phyloP scores from a whole-genome alignment of 805 yeast species.

The Pichia exigua region DNA sequence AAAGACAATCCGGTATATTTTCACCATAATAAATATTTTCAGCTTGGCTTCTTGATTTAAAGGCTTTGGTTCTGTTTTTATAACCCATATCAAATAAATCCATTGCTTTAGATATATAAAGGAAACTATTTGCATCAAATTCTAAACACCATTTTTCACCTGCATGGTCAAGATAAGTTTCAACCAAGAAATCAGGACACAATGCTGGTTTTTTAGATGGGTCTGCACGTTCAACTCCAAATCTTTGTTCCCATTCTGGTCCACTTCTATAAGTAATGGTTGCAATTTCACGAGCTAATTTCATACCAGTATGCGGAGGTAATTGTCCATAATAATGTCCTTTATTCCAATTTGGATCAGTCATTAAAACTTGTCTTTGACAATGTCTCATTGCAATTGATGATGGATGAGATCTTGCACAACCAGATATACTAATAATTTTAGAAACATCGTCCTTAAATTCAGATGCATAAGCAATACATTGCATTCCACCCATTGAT shows the following conservation, averaged over 20 bases:
- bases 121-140: constrained; percentile 82
- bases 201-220: constrained; percentile 73
- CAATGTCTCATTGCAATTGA: constrained; percentile 91
- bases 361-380: constrained; percentile 88
- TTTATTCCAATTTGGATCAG: constrained; percentile 91
- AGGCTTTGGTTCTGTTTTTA: constrained; percentile 38
- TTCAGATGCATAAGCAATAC: constrained; percentile 78
- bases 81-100: constrained; percentile 78
- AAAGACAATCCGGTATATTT: constrained; percentile 17
- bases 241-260: constrained; percentile 93
- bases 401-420: constrained; percentile 90
- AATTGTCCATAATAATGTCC: constrained; percentile 68
- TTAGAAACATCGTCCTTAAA: constrained; percentile 70
- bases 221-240: constrained; percentile 82
- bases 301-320: constrained; percentile 95
- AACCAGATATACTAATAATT: constrained; percentile 77
- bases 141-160: constrained; percentile 91
- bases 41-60: constrained; percentile 32
- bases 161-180: constrained; percentile 88
- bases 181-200: constrained; percentile 89
- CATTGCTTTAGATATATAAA: constrained; percentile 90
- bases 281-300: constrained; percentile 86
- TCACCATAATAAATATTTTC: constrained; percentile 25
- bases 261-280: constrained; percentile 92
- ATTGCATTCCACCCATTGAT: constrained; percentile 99